Evolutionary conservation across 805 yeast genomes (phyloP).

Genomic region (Saturnispora serradocipensis): DNA sequence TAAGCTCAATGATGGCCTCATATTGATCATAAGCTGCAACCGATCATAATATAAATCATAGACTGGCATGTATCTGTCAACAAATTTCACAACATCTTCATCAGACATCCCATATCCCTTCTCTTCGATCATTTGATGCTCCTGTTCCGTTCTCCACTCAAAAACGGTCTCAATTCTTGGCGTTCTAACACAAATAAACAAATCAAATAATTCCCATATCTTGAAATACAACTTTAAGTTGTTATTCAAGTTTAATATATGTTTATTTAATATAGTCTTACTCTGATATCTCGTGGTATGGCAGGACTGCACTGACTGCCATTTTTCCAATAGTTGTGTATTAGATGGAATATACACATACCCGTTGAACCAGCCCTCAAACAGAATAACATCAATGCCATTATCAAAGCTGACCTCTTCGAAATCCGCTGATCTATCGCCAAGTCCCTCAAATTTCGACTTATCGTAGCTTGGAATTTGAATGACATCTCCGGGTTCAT

Average conservation of each 20-base stretch:
- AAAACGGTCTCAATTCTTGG: conserved; percentile 53
- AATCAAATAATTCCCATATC: conserved; percentile 51
- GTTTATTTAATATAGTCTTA: conserved; percentile 5
- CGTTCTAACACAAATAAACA: conserved; percentile 56
- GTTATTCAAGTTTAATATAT: conserved; percentile 39
- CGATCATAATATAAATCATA: conserved; percentile 56
- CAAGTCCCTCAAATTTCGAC: conserved; percentile 58
- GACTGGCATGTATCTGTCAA: conserved; percentile 80
- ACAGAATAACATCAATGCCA: conserved; percentile 50
- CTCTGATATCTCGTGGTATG: conserved; percentile 15
- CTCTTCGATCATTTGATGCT: conserved; percentile 43
- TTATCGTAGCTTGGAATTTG: conserved; percentile 71
- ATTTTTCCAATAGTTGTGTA: conserved; percentile 21
- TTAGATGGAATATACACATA: conserved; percentile 37
- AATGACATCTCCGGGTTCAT: conserved; percentile 19
- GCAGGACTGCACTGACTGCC: conserved; percentile 18
- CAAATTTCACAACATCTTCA: conserved; percentile 54
- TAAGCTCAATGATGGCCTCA: conserved; percentile 8
- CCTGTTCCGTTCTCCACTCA: conserved; percentile 74
- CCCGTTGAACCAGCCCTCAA: conserved; percentile 96
- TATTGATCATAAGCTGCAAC: conserved; percentile 7
- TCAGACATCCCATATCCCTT: conserved; percentile 79
- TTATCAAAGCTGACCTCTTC: conserved; percentile 22
- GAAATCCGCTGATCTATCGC: conserved; percentile 60
- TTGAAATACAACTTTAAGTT: conserved; percentile 40